Conservation (phyloP, 345 rosid species). For the Lagerstroemia speciosa region DNA sequence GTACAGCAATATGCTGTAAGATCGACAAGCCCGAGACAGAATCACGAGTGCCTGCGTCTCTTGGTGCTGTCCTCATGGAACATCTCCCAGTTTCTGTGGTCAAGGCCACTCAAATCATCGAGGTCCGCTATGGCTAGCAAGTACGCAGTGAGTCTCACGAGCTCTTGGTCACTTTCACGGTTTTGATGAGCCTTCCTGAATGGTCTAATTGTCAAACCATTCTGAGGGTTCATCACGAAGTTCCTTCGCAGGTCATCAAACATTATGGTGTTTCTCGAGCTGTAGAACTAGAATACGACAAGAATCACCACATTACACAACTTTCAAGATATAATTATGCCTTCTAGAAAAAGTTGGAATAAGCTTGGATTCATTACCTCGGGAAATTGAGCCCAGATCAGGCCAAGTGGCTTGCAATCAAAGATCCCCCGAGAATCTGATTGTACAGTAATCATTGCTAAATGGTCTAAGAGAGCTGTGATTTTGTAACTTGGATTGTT, state of each 20-base stretch:
- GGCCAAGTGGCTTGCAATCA: constrained; percentile 89
- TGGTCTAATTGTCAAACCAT: constrained; percentile 75
- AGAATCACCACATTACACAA: neutral
- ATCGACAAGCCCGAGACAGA: constrained; percentile 6
- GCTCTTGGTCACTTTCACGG: constrained; percentile 80
- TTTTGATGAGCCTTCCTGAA: constrained; percentile 83
- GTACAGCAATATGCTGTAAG: neutral
- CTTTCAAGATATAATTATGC: neutral
- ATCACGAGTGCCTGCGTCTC: constrained; percentile 62
- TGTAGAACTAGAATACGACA: constrained; percentile 53
- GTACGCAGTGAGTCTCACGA: constrained; percentile 72
- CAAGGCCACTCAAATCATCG: constrained; percentile 59
- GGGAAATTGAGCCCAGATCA: constrained; percentile 84
- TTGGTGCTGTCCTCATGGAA: constrained; percentile 50
- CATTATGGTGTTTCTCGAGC: constrained; percentile 83
- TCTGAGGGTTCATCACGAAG: constrained; percentile 91
- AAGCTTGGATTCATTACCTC: constrained; percentile 37
- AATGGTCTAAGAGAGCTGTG: constrained; percentile 85
- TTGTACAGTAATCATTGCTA: constrained; percentile 93
- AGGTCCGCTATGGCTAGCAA: constrained; percentile 82
- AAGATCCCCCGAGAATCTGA: constrained; percentile 78
- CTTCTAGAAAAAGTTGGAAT: neutral
- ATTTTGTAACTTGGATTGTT: constrained; percentile 81
- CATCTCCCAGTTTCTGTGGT: constrained; percentile 71
- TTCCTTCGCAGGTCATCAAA: constrained; percentile 85